phyloP scores from a whole-genome alignment of 2,329 filamentous ascomycete species.

The Amesomyces nigricolor region DNA sequence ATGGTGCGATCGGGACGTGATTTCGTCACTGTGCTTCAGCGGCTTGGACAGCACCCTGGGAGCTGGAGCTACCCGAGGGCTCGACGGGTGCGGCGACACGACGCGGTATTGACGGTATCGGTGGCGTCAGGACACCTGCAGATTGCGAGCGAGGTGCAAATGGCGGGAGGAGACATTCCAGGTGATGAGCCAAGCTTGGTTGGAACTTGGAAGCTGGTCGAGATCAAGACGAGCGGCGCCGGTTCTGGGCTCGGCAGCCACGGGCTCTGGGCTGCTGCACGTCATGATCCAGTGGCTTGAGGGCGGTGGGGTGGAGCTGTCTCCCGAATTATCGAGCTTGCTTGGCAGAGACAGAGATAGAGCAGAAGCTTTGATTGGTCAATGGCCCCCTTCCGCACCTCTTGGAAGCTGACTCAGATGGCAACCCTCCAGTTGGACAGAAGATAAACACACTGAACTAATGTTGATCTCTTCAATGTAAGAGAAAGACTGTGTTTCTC shows the following conservation, averaged over 20 bases:
- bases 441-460: no score
- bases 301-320: neutral
- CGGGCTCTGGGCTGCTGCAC: no score
- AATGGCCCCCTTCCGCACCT: no score
- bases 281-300: neutral
- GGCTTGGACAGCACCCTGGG: neutral
- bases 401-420: no score
- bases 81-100: neutral
- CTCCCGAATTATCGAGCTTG: neutral
- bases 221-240: neutral
- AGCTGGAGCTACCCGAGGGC: neutral
- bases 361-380: no score
- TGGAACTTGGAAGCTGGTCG: neutral
- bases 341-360: no score
- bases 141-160: slow-evolving; percentile 9
- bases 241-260: no score
- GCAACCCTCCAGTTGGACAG: no score
- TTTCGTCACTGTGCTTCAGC: neutral
- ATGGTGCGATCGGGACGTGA: neutral
- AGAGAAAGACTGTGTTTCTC: no score
- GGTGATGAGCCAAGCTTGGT: no score
- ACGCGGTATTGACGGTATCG: slow-evolving; percentile 4
- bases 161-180: slow-evolving; percentile 4
- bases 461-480: no score
- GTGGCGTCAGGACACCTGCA: slow-evolving; percentile 14